Evolutionary conservation across 75 land plant genomes (phyloP), one percentile per base, ranked within the genome.

Genomic region (Selaginella tamariscina): DNA sequence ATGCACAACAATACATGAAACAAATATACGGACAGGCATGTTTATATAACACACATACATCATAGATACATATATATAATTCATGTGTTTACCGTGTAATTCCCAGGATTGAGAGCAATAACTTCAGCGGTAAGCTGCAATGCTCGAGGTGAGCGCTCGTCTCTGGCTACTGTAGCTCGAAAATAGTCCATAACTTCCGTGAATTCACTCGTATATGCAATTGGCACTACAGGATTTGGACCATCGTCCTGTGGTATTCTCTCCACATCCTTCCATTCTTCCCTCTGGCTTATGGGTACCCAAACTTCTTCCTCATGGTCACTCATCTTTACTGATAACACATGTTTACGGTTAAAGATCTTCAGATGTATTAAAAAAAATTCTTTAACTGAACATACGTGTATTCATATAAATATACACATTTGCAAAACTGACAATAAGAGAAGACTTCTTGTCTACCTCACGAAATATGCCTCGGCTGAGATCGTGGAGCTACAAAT

Each of bases 221-320:
- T 93, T 26, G 88, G 68, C 24, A 93, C 98, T 2, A 93, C 83
- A 20, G 98, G 98, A 55, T 87, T 70, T 26, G 98, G 91, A 20
- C 98, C 98, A 73, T 93, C 98, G 71, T 93, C 84, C 68, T 93
- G 98, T 0, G 91, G 80, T 11, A 93, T 30, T n/a, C 96, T 95
- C 57, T 26, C 65, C 26, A 93, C 85, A 67, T 93, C 98, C 1
- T 77, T 64, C 96, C 96, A 93, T 66, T 85, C 98, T 24, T 60
- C 75, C 67, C 96, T 70, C 71, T 54, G 24, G 70, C 82, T 67
- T 28, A 87, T 1, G 0, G 96, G 96, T 20, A 76, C 21, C 68
- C 68, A 56, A 59, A 0, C 54, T 29, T 28, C 56, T 24, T 68
- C 79, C 62, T 39, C 49, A 15, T 39, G 11, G 49, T 39, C 49